Conservation (phyloP, 2,329 filamentous ascomycete species). For the Clarireedia hainanense region DNA sequence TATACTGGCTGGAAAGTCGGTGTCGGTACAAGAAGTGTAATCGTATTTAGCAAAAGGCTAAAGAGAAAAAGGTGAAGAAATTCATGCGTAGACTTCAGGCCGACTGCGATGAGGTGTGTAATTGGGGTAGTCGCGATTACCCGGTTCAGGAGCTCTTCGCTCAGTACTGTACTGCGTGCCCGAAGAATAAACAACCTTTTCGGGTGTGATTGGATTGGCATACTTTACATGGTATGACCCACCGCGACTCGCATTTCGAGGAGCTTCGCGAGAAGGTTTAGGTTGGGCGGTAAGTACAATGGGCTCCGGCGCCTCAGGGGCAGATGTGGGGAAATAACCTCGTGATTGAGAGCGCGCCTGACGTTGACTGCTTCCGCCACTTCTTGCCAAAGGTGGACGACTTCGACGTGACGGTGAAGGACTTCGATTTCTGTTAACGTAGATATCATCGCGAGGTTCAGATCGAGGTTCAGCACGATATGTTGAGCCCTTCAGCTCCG, state of each 20-base stretch:
- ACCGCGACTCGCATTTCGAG: conserved; percentile 8
- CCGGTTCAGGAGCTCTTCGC: conserved; percentile 1
- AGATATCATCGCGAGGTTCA: conserved; percentile 11
- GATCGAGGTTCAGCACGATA: conserved; percentile 14
- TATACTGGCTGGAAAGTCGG: conserved; percentile 3
- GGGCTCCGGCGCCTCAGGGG: conserved; percentile 16
- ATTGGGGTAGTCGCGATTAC: conserved; percentile 1
- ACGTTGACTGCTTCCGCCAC: conserved; percentile 4
- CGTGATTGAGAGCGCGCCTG: conserved; percentile 12
- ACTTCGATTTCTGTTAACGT: conserved; percentile 18
- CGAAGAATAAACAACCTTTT: background rate
- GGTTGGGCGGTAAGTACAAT: conserved; percentile 15
- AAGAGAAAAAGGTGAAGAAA: background rate
- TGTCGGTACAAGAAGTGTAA: conserved; percentile 8
- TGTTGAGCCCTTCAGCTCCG: conserved; percentile 4
- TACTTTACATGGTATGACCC: background rate
- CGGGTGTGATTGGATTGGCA: background rate
- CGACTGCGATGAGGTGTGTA: background rate
- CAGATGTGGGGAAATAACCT: conserved; percentile 11
- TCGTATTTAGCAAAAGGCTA: background rate
- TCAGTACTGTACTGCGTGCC: background rate
- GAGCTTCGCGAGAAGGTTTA: conserved; percentile 12
- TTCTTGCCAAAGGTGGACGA: conserved; percentile 14
- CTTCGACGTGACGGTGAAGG: conserved; percentile 17
- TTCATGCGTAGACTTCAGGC: background rate